Conservation (phyloP, 768 basidiomycete species). For the Hypsizygus marmoreus region DNA sequence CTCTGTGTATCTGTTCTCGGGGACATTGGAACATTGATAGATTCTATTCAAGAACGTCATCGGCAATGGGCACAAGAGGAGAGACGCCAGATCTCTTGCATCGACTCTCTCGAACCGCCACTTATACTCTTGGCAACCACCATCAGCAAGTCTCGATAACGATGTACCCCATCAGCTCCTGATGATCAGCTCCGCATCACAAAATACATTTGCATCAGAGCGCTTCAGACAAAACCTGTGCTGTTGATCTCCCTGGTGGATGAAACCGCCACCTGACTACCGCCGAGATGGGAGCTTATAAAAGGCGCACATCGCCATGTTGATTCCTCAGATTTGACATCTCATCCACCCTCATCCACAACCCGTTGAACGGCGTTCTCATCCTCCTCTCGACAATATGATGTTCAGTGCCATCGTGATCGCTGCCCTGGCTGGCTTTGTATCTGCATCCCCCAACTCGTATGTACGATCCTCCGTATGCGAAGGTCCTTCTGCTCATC, state of each 20-base stretch:
- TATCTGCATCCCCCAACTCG: constrained; percentile 26
- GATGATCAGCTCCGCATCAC: too few species aligned
- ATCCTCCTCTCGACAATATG: constrained; percentile 18
- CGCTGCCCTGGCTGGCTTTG: constrained; percentile 26
- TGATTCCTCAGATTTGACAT: constrained; percentile 24
- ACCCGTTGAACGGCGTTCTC: constrained; percentile 19
- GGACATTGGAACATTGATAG: too few species aligned
- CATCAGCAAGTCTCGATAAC: too few species aligned
- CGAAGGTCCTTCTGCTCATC: not conserved
- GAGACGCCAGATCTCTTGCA: too few species aligned
- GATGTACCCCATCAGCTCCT: too few species aligned
- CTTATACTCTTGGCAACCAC: too few species aligned
- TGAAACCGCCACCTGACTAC: constrained; percentile 7
- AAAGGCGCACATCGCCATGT: constrained; percentile 8
- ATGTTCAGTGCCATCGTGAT: constrained; percentile 19
- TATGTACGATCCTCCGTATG: constrained; percentile 2
- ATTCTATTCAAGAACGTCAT: too few species aligned
- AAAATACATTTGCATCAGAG: too few species aligned
- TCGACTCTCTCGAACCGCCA: too few species aligned
- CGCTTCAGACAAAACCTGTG: not conserved
- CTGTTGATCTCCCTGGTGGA: constrained; percentile 1
- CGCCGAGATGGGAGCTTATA: constrained; percentile 12
- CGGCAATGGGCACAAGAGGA: too few species aligned
- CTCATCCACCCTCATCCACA: constrained; percentile 19
- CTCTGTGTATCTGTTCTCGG: too few species aligned